Conservation (phyloP, 371 early-diverging fungal species). For the Saksenaea vasiformis region DNA sequence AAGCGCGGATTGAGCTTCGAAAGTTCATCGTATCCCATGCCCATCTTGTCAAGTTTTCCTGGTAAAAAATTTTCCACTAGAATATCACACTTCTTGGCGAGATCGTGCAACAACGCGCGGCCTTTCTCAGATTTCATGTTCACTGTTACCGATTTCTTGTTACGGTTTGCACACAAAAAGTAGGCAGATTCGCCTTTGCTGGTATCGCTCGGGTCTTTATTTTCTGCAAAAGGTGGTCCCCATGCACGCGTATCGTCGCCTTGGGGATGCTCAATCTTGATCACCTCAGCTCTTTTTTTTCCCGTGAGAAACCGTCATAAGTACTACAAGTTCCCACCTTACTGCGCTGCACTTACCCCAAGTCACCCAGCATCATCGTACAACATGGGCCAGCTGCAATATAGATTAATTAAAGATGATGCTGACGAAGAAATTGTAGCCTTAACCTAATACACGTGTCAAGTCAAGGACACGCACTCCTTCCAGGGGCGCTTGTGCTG, state of each 20-base stretch:
- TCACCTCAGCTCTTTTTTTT: conserved; percentile 76
- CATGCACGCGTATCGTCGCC: conserved; percentile 89
- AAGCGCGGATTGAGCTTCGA: conserved; percentile 72
- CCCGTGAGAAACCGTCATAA: neutral
- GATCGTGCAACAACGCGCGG: conserved; percentile 60
- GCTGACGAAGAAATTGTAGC: conserved; percentile 36
- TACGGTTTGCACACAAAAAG: conserved; percentile 88
- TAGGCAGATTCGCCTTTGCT: conserved; percentile 78
- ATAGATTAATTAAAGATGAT: neutral
- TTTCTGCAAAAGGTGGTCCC: conserved; percentile 76
- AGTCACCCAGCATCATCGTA: conserved; percentile 87
- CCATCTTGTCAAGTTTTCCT: conserved; percentile 77
- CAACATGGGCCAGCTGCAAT: conserved; percentile 75
- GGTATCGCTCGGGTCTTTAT: conserved; percentile 35
- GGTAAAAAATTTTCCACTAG: conserved; percentile 93
- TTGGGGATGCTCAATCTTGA: conserved; percentile 85
- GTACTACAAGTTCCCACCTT: neutral
- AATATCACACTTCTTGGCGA: conserved; percentile 75
- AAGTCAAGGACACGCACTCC: conserved; percentile 84
- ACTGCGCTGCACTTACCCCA: conserved; percentile 59
- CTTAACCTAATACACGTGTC: conserved; percentile 79
- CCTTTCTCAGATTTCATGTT: conserved; percentile 78
- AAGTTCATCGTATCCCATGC: conserved; percentile 78
- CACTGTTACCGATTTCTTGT: conserved; percentile 87
- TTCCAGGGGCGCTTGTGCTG: conserved; percentile 54